phyloP scores from a whole-genome alignment of 2,329 filamentous ascomycete genomes.

The Alternaria incomplexa region DNA sequence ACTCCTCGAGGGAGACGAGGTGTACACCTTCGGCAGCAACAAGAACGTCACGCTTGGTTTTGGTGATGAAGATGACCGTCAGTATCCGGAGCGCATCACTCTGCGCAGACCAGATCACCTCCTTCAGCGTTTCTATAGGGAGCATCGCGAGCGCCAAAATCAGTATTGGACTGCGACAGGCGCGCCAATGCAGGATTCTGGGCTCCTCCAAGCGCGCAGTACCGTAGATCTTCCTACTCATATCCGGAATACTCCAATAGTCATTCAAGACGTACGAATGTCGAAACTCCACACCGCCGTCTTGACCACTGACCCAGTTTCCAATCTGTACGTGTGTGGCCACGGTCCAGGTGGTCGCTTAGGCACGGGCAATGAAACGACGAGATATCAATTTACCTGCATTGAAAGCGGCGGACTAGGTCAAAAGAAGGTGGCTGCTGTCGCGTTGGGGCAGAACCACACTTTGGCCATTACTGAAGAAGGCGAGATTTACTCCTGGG shows the following conservation, averaged over 20 bases:
- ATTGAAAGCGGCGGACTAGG: conserved; percentile 76
- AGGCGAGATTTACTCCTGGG: conserved; percentile 96
- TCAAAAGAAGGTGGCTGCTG: conserved; percentile 74
- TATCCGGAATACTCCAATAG: conserved; percentile 72
- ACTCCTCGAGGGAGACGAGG: conserved; percentile 73
- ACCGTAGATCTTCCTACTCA: conserved; percentile 71
- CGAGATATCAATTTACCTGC: conserved; percentile 83
- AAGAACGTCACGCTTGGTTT: conserved; percentile 92
- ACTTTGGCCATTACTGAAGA: conserved; percentile 82
- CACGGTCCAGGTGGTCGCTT: conserved; percentile 89
- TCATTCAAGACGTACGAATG: conserved; percentile 82
- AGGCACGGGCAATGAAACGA: conserved; percentile 87
- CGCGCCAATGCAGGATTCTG: conserved; percentile 26
- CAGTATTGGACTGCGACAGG: conserved; percentile 50
- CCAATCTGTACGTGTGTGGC: conserved; percentile 91
- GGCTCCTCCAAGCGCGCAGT: conserved; percentile 39
- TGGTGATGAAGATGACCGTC: conserved; percentile 93
- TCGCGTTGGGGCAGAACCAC: conserved; percentile 91
- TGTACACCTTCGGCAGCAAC: conserved; percentile 95
- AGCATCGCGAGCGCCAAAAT: conserved; percentile 62
- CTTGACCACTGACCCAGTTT: conserved; percentile 82
- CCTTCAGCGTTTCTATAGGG: conserved; percentile 73
- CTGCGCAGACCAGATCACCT: conserved; percentile 80
- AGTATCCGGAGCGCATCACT: conserved; percentile 84
- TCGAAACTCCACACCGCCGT: conserved; percentile 92